Evolutionary conservation across 192 early-diverging fungal genomes (phyloP).

Genomic region (Coemansia sp.): DNA sequence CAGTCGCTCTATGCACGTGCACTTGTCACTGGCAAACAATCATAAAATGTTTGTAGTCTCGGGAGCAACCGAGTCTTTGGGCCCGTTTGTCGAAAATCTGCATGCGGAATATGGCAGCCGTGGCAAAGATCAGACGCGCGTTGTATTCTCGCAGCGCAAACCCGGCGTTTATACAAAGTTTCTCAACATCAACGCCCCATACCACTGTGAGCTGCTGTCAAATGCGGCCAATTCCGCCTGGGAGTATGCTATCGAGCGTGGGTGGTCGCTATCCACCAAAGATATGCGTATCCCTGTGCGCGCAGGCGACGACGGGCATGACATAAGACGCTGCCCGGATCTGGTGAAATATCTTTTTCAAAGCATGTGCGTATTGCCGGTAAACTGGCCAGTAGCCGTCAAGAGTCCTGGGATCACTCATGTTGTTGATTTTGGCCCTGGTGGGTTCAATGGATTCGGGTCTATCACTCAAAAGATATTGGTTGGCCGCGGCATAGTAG

Average conservation of each 20-base stretch:
- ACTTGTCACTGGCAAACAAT: slow-evolving; percentile 83
- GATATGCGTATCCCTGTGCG: slow-evolving; percentile 58
- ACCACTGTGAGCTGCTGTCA: slow-evolving; percentile 75
- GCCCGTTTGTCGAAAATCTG: slow-evolving; percentile 71
- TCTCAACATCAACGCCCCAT: slow-evolving; percentile 82
- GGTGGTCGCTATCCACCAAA: slow-evolving; percentile 57
- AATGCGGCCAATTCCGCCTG: slow-evolving; percentile 57
- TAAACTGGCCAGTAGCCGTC: slow-evolving; percentile 63
- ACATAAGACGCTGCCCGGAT: slow-evolving; percentile 60
- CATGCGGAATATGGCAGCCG: slow-evolving; percentile 58
- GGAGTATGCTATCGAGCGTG: slow-evolving; percentile 63
- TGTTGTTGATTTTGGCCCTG: slow-evolving; percentile 93
- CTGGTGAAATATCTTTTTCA: slow-evolving; percentile 68
- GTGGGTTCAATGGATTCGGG: slow-evolving; percentile 76
- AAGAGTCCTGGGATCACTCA: slow-evolving; percentile 66
- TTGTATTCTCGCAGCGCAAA: slow-evolving; percentile 77
- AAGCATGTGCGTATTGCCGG: slow-evolving; percentile 65
- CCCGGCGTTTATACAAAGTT: slow-evolving; percentile 78
- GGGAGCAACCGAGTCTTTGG: slow-evolving; percentile 63
- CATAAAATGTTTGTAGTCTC: slow-evolving; percentile 78
- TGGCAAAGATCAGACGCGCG: slow-evolving; percentile 66
- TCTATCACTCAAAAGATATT: slow-evolving; percentile 77
- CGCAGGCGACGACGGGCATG: slow-evolving; percentile 78
- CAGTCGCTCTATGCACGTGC: slow-evolving; percentile 63
- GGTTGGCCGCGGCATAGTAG: slow-evolving; percentile 75